Conservation (phyloP, 148 eudicot species). For the Silene uniflora region DNA sequence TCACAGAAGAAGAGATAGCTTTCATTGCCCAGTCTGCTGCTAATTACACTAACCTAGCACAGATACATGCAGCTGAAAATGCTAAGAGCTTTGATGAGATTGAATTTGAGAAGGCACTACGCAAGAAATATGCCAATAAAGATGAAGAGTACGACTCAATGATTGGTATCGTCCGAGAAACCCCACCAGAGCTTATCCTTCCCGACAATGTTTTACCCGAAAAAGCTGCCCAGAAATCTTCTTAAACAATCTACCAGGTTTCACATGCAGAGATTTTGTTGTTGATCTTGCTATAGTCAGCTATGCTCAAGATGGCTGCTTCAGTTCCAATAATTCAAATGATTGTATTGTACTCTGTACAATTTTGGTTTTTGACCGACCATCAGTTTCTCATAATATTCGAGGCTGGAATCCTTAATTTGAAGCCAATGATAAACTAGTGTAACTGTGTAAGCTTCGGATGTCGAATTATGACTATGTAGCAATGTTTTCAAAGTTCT, state of each 20-base stretch:
- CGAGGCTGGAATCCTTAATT: constrained; percentile 11
- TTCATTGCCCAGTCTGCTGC: constrained; percentile 78
- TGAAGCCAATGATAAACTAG: constrained; percentile 21
- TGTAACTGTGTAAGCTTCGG: constrained; percentile 3
- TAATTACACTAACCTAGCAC: constrained; percentile 66
- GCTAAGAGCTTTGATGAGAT: constrained; percentile 66
- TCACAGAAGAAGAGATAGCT: constrained; percentile 78
- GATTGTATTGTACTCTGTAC: constrained; percentile 11
- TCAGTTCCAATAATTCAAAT: constrained; percentile 31
- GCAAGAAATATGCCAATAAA: constrained; percentile 60
- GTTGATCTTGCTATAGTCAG: constrained; percentile 21
- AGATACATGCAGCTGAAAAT: constrained; percentile 81
- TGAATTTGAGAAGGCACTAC: constrained; percentile 67
- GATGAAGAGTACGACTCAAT: constrained; percentile 74
- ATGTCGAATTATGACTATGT: constrained; percentile 14
- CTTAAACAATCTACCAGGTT: constrained; percentile 22
- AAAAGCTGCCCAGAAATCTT: constrained; percentile 43
- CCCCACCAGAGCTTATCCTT: constrained; percentile 59
- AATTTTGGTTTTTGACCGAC: constrained; percentile 26
- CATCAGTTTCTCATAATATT: constrained; percentile 14
- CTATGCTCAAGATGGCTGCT: constrained; percentile 25
- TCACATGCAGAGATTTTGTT: constrained; percentile 23
- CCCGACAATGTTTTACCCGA: constrained; percentile 52
- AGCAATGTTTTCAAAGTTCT: constrained; percentile 11
- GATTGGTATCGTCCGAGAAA: constrained; percentile 54